Base-by-base conservation (phyloP, 139 green algal species). In the Tetradesmus obliquus region DNA sequence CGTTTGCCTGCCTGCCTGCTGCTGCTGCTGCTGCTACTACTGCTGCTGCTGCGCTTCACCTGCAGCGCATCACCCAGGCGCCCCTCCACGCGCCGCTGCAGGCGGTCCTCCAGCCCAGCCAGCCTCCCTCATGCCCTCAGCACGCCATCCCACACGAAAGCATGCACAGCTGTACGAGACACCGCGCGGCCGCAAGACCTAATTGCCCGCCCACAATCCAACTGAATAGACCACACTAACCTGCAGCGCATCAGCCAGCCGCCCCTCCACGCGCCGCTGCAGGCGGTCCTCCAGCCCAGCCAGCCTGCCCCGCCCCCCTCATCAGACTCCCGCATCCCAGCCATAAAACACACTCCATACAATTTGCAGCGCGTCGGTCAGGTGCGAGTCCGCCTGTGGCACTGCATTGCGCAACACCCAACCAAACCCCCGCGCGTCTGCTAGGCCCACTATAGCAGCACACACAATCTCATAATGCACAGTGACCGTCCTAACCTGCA, bases 271-370 rank as follows among this genome's bases (percentile, higher is more conserved):
- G 80, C 87, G 57, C 58, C 80, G 58, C 62, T 97, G 93, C 86
- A 99, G 95, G 3, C 97, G 90, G 87, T 97, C 96, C 92, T 99
- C 97, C 69, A 99, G 92, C 19, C 89, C 87, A 20, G 92, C 85
- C 79, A 97, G 94, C 90, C 91, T 93, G n/a, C 94, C 83, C 69
- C 90, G 88, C 22, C 93, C 95, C n/a, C n/a, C n/a, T n/a, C n/a
- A n/a, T n/a, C n/a, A n/a, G n/a, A n/a, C n/a, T n/a, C n/a, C n/a
- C n/a, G n/a, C n/a, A n/a, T n/a, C n/a, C n/a, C n/a, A n/a, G n/a
- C n/a, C n/a, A n/a, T n/a, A n/a, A n/a, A n/a, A n/a, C n/a, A n/a
- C n/a, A n/a, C n/a, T n/a, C n/a, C n/a, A n/a, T n/a, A n/a, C n/a
- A n/a, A n/a, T n/a, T n/a, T n/a, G n/a, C n/a, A n/a, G n/a, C n/a